Percentiles rank a stretch among this genome's conserved stretches.
Evolutionary conservation across 2,329 filamentous ascomycete genomes (phyloP).

Genomic region (Cytospora paraplurivora): DNA sequence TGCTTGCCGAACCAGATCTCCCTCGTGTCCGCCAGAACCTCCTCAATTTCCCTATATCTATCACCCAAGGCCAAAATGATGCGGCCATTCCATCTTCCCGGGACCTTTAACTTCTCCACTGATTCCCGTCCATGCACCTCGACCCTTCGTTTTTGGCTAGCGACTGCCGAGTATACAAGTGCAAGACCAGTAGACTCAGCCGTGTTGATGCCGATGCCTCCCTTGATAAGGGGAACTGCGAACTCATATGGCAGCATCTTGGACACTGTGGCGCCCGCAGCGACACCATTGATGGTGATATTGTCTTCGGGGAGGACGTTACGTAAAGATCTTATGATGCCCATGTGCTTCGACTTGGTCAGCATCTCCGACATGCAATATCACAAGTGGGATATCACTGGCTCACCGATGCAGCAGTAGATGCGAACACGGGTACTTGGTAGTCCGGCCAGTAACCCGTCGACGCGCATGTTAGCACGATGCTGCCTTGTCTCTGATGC

Average conservation of each 20-base stretch:
- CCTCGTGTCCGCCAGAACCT: conserved; percentile 31
- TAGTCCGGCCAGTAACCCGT: conserved; percentile 1
- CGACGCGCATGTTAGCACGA: background rate
- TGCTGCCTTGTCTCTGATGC: background rate
- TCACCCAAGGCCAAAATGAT: conserved; percentile 41
- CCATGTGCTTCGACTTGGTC: conserved; percentile 3
- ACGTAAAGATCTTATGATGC: conserved; percentile 37
- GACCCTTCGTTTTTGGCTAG: conserved; percentile 37
- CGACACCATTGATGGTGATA: conserved; percentile 44
- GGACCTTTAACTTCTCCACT: conserved; percentile 6
- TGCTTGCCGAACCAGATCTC: conserved; percentile 39
- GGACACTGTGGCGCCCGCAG: conserved; percentile 41
- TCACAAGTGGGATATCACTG: background rate
- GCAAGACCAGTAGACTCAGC: conserved; percentile 40
- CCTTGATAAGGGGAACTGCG: conserved; percentile 36
- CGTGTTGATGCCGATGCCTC: conserved; percentile 38
- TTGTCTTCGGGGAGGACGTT: conserved; percentile 32
- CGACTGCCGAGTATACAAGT: conserved; percentile 42
- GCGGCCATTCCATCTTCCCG: conserved; percentile 39
- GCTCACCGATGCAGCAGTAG: background rate
- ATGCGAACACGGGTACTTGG: background rate
- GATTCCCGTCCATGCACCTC: conserved; percentile 41
- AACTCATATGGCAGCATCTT: conserved; percentile 37
- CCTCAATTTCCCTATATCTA: conserved; percentile 41
- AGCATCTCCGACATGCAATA: background rate